Conservation (phyloP, 1,284 basidiomycete genomes). For the Somion occarium region DNA sequence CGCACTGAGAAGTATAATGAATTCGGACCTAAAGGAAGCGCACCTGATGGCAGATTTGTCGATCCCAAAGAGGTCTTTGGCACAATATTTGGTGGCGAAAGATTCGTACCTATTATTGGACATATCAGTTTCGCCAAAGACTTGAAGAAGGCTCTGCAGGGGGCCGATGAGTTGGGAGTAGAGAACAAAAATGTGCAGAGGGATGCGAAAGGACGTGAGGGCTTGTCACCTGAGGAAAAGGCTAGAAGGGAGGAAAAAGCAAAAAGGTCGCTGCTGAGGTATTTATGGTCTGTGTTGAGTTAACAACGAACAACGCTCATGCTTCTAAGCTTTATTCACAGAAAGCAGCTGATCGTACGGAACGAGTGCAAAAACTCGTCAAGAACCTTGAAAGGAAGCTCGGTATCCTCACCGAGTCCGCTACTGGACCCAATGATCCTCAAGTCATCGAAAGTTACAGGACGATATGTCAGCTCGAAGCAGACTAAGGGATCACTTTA, state of each 20-base stretch:
- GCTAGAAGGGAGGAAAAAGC: slow-evolving; percentile 77
- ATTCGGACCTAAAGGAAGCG: slow-evolving; percentile 75
- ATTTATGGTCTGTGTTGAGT: slow-evolving; percentile 16
- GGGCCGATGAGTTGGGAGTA: slow-evolving; percentile 70
- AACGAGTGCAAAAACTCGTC: slow-evolving; percentile 80
- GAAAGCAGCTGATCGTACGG: slow-evolving; percentile 78
- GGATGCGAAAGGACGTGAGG: slow-evolving; percentile 66
- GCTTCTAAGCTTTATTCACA: slow-evolving; percentile 28
- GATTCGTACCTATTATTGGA: slow-evolving; percentile 81
- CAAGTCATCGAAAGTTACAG: slow-evolving; percentile 69
- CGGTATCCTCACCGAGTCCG: slow-evolving; percentile 89
- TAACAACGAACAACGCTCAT: not conserved
- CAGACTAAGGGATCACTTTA: slow-evolving; percentile 52
- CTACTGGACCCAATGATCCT: slow-evolving; percentile 66
- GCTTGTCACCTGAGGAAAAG: slow-evolving; percentile 80
- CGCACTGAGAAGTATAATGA: slow-evolving; percentile 96
- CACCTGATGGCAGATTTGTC: slow-evolving; percentile 70
- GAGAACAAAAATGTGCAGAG: slow-evolving; percentile 35
- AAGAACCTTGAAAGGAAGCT: slow-evolving; percentile 86
- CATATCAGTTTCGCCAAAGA: slow-evolving; percentile 84
- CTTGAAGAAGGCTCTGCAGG: slow-evolving; percentile 97
- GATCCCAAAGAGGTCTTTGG: slow-evolving; percentile 91
- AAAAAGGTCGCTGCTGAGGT: slow-evolving; percentile 67
- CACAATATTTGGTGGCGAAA: slow-evolving; percentile 87
- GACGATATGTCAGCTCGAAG: slow-evolving; percentile 79